A percentile compares a stretch with the other conserved stretches of the same genome.
Conservation (phyloP, 805 yeast species). For the Barnettozyma sucrosica region DNA sequence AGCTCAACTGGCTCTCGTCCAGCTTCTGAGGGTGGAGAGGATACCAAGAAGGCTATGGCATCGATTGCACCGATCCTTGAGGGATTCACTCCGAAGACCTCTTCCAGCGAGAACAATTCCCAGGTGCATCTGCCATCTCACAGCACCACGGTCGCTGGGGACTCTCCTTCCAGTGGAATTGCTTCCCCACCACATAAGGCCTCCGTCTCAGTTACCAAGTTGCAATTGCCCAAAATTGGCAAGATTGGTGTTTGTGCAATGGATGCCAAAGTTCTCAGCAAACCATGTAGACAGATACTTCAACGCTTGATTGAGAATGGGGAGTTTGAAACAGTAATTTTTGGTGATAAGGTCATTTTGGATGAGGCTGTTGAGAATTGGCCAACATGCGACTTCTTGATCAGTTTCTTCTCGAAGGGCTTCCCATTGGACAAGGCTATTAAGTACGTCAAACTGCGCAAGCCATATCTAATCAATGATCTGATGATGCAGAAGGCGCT, state of each 20-base stretch:
- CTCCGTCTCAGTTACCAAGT: slow-evolving; percentile 18
- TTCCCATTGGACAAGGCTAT: slow-evolving; percentile 96
- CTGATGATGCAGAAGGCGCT: slow-evolving; percentile 83
- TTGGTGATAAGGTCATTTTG: slow-evolving; percentile 93
- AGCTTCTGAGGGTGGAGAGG: slow-evolving; percentile 15
- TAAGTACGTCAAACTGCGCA: slow-evolving; percentile 77
- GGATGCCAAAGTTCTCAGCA: slow-evolving; percentile 94
- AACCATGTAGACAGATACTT: slow-evolving; percentile 89
- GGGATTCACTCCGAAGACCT: slow-evolving; percentile 65
- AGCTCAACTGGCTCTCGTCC: slow-evolving; percentile 13
- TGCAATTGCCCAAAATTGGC: slow-evolving; percentile 68
- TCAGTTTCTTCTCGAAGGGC: slow-evolving; percentile 91
- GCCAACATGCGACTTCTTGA: slow-evolving; percentile 97
- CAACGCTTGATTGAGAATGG: slow-evolving; percentile 86
- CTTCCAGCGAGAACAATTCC: slow-evolving; percentile 40
- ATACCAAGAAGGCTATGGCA: slow-evolving; percentile 59
- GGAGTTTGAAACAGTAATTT: slow-evolving; percentile 93
- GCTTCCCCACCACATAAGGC: slow-evolving; percentile 14
- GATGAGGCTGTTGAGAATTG: slow-evolving; percentile 93
- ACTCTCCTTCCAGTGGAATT: background rate
- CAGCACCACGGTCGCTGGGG: slow-evolving; percentile 13
- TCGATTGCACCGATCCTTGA: slow-evolving; percentile 76
- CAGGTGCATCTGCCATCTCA: slow-evolving; percentile 21
- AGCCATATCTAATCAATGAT: slow-evolving; percentile 88
- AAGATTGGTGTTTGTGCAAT: slow-evolving; percentile 98